Evolutionary conservation across 495 filamentous ascomycete species (phyloP).

Genomic region (Parathielavia hyrcaniae): DNA sequence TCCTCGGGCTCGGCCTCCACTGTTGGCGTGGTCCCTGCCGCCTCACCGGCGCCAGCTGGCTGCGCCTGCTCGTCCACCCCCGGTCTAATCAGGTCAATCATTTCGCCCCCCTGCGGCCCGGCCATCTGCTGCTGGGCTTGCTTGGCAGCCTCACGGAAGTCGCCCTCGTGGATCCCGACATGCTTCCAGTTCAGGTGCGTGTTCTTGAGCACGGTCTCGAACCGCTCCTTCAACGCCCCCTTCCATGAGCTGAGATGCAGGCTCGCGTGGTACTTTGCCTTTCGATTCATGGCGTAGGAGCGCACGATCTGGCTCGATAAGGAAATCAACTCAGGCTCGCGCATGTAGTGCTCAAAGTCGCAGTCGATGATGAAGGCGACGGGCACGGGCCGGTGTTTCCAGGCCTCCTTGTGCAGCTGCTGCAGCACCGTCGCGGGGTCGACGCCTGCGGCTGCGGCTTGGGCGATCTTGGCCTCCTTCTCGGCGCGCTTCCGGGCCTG

Average conservation of each 20-base stretch:
- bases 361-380: constrained; percentile 83
- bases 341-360: constrained; percentile 86
- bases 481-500: constrained; percentile 51
- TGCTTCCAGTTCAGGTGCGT: constrained; percentile 73
- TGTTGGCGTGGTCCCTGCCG: not conserved
- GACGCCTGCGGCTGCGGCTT: constrained; percentile 39
- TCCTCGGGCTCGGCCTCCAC: constrained; percentile 28
- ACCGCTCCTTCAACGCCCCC: constrained; percentile 67
- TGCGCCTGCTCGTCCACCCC: constrained; percentile 32
- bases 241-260: constrained; percentile 70
- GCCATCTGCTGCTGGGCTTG: constrained; percentile 56
- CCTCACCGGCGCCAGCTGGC: constrained; percentile 2
- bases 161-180: constrained; percentile 59
- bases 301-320: constrained; percentile 76
- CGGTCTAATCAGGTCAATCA: constrained; percentile 50
- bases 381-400: constrained; percentile 50
- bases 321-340: constrained; percentile 71
- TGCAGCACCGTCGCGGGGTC: constrained; percentile 27
- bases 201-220: constrained; percentile 63
- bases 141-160: constrained; percentile 60
- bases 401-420: constrained; percentile 24
- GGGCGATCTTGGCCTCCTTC: constrained; percentile 36
- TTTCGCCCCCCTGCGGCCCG: constrained; percentile 42
- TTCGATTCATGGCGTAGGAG: constrained; percentile 79
- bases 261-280: constrained; percentile 57